Percentiles rank a stretch among this genome's conserved stretches.
These are phyloP conservation scores for Verticillium nonalfalfae DNA, from an alignment of 2,329 filamentous ascomycete species.

Conservation along the genomic window DNA sequence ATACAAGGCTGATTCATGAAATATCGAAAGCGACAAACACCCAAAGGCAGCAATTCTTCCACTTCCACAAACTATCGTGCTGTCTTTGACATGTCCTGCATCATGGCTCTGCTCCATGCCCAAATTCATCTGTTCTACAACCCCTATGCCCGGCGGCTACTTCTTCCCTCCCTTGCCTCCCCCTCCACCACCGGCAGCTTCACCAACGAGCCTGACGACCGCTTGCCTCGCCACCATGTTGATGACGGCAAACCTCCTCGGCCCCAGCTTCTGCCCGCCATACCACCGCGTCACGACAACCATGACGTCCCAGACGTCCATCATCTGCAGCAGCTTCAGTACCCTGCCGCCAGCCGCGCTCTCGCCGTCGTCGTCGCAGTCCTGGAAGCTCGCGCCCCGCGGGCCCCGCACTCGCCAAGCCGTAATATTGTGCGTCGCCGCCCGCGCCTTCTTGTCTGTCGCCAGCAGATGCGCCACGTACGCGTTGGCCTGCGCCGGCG, in stretches of 20 bases:
- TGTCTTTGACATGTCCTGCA: background rate
- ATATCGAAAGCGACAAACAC: no score
- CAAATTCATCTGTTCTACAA: constrained; percentile 13
- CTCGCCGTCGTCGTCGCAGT: constrained; percentile 96
- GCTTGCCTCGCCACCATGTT: constrained; percentile 81
- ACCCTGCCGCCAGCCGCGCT: constrained; percentile 81
- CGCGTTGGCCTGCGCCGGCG: constrained; percentile 61
- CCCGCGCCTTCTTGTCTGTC: constrained; percentile 77
- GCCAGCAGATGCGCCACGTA: constrained; percentile 72
- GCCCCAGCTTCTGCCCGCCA: constrained; percentile 82
- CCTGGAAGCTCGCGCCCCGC: constrained; percentile 60
- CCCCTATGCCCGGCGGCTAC: background rate
- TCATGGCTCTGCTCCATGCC: constrained; percentile 2
- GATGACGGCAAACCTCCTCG: constrained; percentile 84
- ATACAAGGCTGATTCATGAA: no score
- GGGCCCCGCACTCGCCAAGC: constrained; percentile 77
- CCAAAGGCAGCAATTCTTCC: no score
- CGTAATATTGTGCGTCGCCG: constrained; percentile 90
- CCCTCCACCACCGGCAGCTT: constrained; percentile 35
- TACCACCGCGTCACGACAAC: constrained; percentile 96
- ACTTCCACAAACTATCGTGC: no score
- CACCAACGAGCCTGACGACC: constrained; percentile 62
- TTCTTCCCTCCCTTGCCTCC: constrained; percentile 18
- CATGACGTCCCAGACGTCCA: constrained; percentile 89
- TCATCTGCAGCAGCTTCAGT: constrained; percentile 86